phyloP scores from a whole-genome alignment of 345 rosid genomes.

The Eucalyptus caleyi region DNA sequence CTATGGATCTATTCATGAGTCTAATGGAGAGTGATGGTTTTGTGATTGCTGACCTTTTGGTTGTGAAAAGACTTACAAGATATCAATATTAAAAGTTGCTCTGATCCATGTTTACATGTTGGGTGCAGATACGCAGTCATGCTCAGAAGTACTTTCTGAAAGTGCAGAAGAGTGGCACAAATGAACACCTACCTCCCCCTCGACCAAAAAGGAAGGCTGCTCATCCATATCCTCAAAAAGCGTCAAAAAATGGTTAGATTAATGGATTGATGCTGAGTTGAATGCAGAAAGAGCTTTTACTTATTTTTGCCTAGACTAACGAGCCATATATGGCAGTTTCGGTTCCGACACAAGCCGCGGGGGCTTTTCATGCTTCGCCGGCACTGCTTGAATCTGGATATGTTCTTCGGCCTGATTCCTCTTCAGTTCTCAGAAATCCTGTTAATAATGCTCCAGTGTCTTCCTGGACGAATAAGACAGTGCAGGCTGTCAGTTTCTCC shows the following conservation, averaged over 20 bases:
- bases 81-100: background rate
- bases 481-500: conserved; percentile 32
- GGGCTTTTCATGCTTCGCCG: conserved; percentile 33
- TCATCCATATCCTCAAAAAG: conserved; percentile 94
- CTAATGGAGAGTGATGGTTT: background rate
- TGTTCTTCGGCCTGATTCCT: conserved; percentile 40
- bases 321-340: conserved; percentile 13
- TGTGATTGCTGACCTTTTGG: background rate
- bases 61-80: background rate
- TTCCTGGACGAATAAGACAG: conserved; percentile 36
- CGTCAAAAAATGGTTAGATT: conserved; percentile 46
- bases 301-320: background rate
- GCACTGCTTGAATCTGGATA: conserved; percentile 30
- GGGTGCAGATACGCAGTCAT: conserved; percentile 73
- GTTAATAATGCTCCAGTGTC: conserved; percentile 24
- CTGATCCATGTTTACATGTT: background rate
- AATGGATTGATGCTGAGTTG: background rate
- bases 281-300: background rate
- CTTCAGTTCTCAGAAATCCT: conserved; percentile 40
- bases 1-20: background rate
- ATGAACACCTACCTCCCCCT: conserved; percentile 88
- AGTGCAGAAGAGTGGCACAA: conserved; percentile 78
- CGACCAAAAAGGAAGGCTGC: conserved; percentile 89
- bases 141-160: conserved; percentile 88
- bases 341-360: conserved; percentile 24